Base-by-base conservation (phyloP, 2,329 filamentous ascomycete species). In the Pseudodiploospora longispora region DNA sequence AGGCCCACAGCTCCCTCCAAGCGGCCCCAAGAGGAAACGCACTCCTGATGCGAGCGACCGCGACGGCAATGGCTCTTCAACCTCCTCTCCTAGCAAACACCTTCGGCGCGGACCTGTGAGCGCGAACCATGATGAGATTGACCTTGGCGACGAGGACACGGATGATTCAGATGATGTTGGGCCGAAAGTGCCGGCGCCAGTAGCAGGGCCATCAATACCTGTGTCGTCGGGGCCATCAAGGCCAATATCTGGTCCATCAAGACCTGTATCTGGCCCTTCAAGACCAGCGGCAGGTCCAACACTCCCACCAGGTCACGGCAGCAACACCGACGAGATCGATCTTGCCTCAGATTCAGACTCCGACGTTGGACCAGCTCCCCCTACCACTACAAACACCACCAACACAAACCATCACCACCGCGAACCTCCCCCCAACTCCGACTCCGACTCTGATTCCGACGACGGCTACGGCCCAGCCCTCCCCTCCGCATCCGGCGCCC, bases 1-100 rank as follows among this genome's bases (percentile, higher is more conserved):
- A 57, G 84, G 85, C 5, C 85, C 86, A 10, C 71, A 81, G 48
- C 63, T 89, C 27, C 85, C 86, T 9, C 74, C 83, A 4, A 79
- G 85, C 49, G 72, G 84, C 36, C 59, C 76, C 31, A 83, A 83
- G 61, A 74, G 80, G 55, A 82, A 82, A 56, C 76, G 76, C 55
- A 72, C 69, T 4, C 54, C 68, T 4, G 68, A 71, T 35, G 60
- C 30, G 55, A 61, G 9, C 57, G 29, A 31, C 38, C 9, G 47
- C 52, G 5, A 67, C 67, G 6, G 32, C 40, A 36, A 43, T n/a
- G 31, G 27, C 19, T 32, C 32, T 27, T 5, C 39, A 8, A 10
- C 28, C 3, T 30, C 38, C 19, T 43, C 72, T 68, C 33, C 69
- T 69, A 4, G 62, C 42, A 81, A 81, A 54, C 52, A 63, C 55